These are phyloP conservation scores for Oryza glaberrima DNA, from an alignment of 176 grass and related monocot genomes.

Conservation along the genomic window DNA sequence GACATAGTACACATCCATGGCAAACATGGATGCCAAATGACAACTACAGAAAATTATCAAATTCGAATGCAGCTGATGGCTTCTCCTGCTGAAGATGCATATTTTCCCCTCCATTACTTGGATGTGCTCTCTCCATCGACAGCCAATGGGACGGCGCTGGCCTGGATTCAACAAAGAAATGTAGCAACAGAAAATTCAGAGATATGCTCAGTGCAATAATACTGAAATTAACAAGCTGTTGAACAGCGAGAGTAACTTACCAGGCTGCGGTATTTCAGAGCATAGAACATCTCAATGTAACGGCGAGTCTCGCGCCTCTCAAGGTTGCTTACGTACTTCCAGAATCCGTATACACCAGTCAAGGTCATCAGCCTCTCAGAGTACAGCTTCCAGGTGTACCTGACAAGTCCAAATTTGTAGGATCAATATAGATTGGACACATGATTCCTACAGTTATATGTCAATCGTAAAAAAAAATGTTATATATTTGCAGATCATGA, in stretches of 20 bases:
- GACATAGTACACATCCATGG: conserved; percentile 20
- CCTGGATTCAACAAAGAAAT: conserved; percentile 39
- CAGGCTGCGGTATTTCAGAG: conserved; percentile 86
- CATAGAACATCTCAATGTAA: conserved; percentile 98
- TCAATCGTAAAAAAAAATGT: not conserved
- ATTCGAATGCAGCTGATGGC: conserved; percentile 19
- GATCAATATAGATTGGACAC: not conserved
- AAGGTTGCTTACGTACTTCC: conserved; percentile 94
- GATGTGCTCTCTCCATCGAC: conserved; percentile 35
- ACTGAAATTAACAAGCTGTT: not conserved
- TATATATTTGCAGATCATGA: not conserved
- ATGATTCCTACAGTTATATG: not conserved
- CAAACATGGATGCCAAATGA: conserved; percentile 29
- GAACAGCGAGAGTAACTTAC: conserved; percentile 42
- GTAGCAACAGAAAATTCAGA: not conserved
- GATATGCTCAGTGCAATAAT: not conserved
- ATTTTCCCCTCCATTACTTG: conserved; percentile 19
- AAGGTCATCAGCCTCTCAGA: conserved; percentile 98
- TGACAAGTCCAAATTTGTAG: conserved; percentile 28
- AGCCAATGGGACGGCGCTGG: conserved; percentile 55
- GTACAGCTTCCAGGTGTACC: conserved; percentile 99
- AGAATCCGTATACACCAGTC: conserved; percentile 93
- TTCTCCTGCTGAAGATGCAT: not conserved
- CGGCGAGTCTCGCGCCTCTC: conserved; percentile 93
- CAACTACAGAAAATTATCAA: conserved; percentile 17